Evolutionary conservation across 1,284 basidiomycete species (phyloP).

Genomic region (Malassezia obtusa): DNA sequence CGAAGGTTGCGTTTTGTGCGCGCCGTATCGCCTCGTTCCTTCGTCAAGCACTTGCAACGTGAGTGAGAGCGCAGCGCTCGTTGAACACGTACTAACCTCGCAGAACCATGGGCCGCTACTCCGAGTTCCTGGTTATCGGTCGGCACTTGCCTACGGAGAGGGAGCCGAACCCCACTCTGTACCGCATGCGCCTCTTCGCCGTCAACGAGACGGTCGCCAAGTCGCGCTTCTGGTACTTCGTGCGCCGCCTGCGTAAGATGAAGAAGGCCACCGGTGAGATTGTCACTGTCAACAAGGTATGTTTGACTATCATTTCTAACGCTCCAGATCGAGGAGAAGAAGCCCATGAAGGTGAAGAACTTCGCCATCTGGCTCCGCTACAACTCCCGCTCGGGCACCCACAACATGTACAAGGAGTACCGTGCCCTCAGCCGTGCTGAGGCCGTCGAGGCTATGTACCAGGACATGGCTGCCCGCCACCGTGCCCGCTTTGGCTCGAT

Average conservation of each 20-base stretch:
- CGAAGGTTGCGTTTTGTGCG: constrained; percentile 1
- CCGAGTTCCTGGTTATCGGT: constrained; percentile 93
- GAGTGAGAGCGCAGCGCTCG: neutral
- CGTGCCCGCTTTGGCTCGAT: constrained; percentile 98
- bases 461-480: constrained; percentile 99
- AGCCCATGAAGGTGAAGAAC: constrained; percentile 97
- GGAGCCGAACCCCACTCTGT: constrained; percentile 89
- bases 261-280: constrained; percentile 99
- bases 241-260: constrained; percentile 76
- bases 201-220: constrained; percentile 96
- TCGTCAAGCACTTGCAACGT: constrained; percentile 17
- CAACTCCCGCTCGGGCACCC: constrained; percentile 52
- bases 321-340: constrained; percentile 62
- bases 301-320: constrained; percentile 49
- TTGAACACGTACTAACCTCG: constrained; percentile 1
- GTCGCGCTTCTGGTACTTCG: constrained; percentile 99
- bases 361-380: constrained; percentile 99
- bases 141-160: constrained; percentile 89
- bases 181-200: constrained; percentile 99
- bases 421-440: constrained; percentile 87
- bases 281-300: constrained; percentile 90
- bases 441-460: constrained; percentile 93
- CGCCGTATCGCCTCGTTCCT: constrained; percentile 1
- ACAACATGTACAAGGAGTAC: constrained; percentile 71
- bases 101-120: constrained; percentile 51